phyloP scores from a whole-genome alignment of 1,139 yeast species.

The Nadsonia commutata region DNA sequence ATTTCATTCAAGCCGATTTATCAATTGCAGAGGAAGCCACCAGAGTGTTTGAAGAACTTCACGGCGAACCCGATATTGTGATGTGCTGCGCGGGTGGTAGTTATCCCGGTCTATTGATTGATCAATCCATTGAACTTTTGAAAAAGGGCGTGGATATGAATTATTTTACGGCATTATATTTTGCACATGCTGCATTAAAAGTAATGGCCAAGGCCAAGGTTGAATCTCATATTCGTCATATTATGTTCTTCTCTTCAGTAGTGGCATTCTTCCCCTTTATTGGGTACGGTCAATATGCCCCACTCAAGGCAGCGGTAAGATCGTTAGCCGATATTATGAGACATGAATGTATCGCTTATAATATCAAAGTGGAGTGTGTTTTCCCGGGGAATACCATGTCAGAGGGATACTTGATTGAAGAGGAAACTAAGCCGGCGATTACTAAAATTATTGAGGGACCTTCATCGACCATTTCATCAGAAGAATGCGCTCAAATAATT shows the following conservation, averaged over 20 bases:
- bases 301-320: conserved; percentile 70
- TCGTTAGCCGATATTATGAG: conserved; percentile 62
- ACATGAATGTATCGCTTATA: conserved; percentile 63
- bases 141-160: conserved; percentile 49
- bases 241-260: conserved; percentile 68
- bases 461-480: conserved; percentile 53
- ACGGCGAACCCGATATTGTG: conserved; percentile 47
- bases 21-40: conserved; percentile 40
- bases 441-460: conserved; percentile 79
- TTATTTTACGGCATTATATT: conserved; percentile 57
- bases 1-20: conserved; percentile 51
- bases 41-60: conserved; percentile 25
- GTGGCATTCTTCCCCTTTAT: conserved; percentile 76
- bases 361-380: conserved; percentile 39
- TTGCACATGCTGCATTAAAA: conserved; percentile 44
- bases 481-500: conserved; percentile 49
- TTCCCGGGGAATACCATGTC: conserved; percentile 84
- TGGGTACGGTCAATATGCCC: conserved; percentile 86
- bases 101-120: conserved; percentile 62
- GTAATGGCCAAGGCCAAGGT: conserved; percentile 24
- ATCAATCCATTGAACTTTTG: conserved; percentile 44
- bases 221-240: conserved; percentile 29
- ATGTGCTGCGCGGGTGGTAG: conserved; percentile 86
- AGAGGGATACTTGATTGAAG: conserved; percentile 77
- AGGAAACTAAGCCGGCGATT: conserved; percentile 71